These are phyloP conservation scores for Claviceps digitariae DNA, from an alignment of 2,329 filamentous ascomycete species.

Conservation along the genomic window DNA sequence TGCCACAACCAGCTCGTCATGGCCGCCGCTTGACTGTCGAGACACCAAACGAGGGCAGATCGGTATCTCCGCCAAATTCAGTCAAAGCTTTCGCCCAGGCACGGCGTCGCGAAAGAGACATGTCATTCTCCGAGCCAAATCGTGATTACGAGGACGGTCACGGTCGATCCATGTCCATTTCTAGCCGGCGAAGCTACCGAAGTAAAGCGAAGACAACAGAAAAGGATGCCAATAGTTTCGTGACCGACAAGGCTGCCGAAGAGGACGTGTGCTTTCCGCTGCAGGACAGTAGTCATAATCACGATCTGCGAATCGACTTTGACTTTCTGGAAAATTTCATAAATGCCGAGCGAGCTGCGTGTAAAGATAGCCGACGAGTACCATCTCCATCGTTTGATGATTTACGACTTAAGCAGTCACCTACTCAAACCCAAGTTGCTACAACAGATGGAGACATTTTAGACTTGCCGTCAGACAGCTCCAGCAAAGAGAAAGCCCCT, in stretches of 20 bases:
- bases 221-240: conserved; percentile 47
- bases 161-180: conserved; percentile 57
- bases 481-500: conserved; percentile 33
- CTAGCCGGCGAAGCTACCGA: conserved; percentile 46
- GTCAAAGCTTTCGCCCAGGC: conserved; percentile 94
- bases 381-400: conserved; percentile 22
- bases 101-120: conserved; percentile 66
- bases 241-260: conserved; percentile 58
- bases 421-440: conserved; percentile 23
- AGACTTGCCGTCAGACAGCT: conserved; percentile 35
- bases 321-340: conserved; percentile 92
- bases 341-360: conserved; percentile 39
- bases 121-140: conserved; percentile 38
- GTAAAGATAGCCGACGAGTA: conserved; percentile 35
- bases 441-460: conserved; percentile 45
- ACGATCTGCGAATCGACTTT: conserved; percentile 76
- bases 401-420: conserved; percentile 15
- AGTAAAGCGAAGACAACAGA: conserved; percentile 47
- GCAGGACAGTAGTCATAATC: conserved; percentile 50
- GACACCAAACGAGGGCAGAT: conserved; percentile 46
- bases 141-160: conserved; percentile 34
- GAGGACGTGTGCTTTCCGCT: conserved; percentile 83
- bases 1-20: conserved; percentile 28
- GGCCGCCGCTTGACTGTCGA: conserved; percentile 44
- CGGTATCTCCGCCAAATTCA: conserved; percentile 83